Conservation (phyloP, 345 rosid species). For the Hypericum androsaemum region DNA sequence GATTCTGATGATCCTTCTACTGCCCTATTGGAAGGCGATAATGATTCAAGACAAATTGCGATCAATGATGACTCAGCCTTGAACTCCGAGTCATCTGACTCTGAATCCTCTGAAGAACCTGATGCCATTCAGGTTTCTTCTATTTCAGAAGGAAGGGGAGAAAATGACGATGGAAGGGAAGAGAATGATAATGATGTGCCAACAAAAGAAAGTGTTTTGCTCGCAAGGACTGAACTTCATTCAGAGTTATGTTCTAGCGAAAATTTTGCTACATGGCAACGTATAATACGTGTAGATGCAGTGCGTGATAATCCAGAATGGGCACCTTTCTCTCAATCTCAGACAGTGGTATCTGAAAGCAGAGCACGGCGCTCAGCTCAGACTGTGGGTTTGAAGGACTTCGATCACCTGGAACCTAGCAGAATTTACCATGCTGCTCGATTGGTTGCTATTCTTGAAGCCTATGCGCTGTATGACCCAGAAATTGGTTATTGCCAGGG, state of each 20-base stretch:
- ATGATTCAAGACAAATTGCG: constrained; percentile 30
- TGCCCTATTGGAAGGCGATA: constrained; percentile 43
- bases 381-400: constrained; percentile 59
- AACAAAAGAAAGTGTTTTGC: too few relatives aligned
- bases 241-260: constrained; percentile 16
- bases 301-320: constrained; percentile 80
- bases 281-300: constrained; percentile 87
- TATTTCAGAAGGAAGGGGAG: too few relatives aligned
- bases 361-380: constrained; percentile 51
- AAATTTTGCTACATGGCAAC: constrained; percentile 78
- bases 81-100: too few relatives aligned
- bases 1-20: constrained; percentile 45
- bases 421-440: constrained; percentile 78
- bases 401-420: constrained; percentile 75
- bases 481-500: constrained; percentile 67
- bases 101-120: too few relatives aligned
- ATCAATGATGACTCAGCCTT: constrained; percentile 16
- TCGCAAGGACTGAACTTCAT: too few relatives aligned
- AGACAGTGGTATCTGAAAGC: constrained; percentile 48
- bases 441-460: constrained; percentile 77
- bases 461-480: constrained; percentile 68
- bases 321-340: constrained; percentile 56
- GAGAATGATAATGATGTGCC: too few relatives aligned
- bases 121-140: too few relatives aligned
- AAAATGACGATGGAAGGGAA: too few relatives aligned